Conservation (phyloP, 2,329 filamentous ascomycete species). For the Ascosphaera aggregata region DNA sequence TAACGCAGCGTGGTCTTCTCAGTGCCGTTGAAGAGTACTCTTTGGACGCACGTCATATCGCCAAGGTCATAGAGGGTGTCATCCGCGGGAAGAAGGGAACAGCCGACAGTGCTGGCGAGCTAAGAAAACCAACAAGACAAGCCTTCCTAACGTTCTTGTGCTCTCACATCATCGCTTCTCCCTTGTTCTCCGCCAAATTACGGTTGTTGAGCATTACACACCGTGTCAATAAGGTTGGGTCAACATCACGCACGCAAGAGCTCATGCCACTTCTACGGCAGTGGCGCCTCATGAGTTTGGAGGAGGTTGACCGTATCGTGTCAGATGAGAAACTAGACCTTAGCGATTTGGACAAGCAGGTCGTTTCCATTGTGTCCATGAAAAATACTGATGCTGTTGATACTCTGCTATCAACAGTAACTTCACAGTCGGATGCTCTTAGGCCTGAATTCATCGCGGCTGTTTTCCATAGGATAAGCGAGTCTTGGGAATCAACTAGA, state of each 20-base stretch:
- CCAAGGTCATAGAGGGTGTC: conserved; percentile 34
- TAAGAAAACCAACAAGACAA: conserved; percentile 39
- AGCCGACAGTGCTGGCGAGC: conserved; percentile 19
- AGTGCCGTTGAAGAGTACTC: conserved; percentile 68
- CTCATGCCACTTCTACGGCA: conserved; percentile 51
- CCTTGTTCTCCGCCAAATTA: conserved; percentile 44
- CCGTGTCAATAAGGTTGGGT: conserved; percentile 46
- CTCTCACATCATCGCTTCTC: conserved; percentile 46
- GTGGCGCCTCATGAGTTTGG: conserved; percentile 37
- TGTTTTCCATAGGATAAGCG: conserved; percentile 44
- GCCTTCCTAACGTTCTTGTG: conserved; percentile 49
- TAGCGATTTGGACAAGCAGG: conserved; percentile 26
- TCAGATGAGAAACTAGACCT: conserved; percentile 24
- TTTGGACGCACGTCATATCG: conserved; percentile 50
- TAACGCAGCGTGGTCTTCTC: conserved; percentile 44
- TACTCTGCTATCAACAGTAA: conserved; percentile 28
- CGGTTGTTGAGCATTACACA: conserved; percentile 50
- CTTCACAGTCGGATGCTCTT: conserved; percentile 17
- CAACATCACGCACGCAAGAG: conserved; percentile 46
- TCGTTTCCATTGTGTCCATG: conserved; percentile 29
- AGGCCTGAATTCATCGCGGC: conserved; percentile 35
- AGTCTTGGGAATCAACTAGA: conserved; percentile 38
- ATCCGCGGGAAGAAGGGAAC: conserved; percentile 27
- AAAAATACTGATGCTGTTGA: conserved; percentile 35
- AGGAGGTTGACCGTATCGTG: conserved; percentile 28